Percentiles rank a stretch among this genome's conserved stretches.
phyloP scores from a whole-genome alignment of 2,329 filamentous ascomycete species.

The Teratosphaeria nubilosa region DNA sequence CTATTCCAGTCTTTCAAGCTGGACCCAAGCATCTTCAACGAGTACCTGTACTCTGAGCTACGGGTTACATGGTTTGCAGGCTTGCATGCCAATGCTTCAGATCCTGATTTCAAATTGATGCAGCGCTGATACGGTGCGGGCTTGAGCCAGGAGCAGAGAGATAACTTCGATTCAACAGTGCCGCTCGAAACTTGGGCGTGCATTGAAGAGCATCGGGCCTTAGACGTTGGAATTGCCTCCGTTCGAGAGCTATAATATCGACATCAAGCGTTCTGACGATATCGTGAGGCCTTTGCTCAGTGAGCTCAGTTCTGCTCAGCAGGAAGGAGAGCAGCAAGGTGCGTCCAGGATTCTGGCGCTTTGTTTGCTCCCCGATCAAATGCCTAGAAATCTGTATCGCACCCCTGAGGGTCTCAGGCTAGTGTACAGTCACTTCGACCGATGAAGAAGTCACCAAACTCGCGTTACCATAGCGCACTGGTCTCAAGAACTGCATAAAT shows the following conservation, averaged over 20 bases:
- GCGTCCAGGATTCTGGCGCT: conserved; percentile 38
- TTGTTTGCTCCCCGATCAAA: conserved; percentile 51
- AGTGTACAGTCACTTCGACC: conserved; percentile 49
- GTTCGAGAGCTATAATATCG: conserved; percentile 15
- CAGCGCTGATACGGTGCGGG: conserved; percentile 31
- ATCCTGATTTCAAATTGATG: conserved; percentile 15
- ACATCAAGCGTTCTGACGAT: conserved; percentile 11
- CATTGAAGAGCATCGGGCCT: conserved; percentile 30
- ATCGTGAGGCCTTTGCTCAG: conserved; percentile 29
- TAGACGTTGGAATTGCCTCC: conserved; percentile 21
- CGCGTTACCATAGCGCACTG: neutral
- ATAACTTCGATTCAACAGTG: conserved; percentile 30
- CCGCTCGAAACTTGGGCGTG: conserved; percentile 23
- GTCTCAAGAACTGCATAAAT: conserved; percentile 1
- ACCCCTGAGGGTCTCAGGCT: conserved; percentile 31
- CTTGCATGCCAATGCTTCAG: conserved; percentile 19
- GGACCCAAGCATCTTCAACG: conserved; percentile 31
- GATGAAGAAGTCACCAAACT: conserved; percentile 11
- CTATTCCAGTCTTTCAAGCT: conserved; percentile 9
- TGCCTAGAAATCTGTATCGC: conserved; percentile 53
- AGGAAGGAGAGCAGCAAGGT: conserved; percentile 13
- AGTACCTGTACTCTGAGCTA: conserved; percentile 27
- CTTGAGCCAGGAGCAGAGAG: conserved; percentile 22
- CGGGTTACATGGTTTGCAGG: conserved; percentile 31
- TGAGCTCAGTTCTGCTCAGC: conserved; percentile 21